Evolutionary conservation across 768 basidiomycete species (phyloP), one percentile per base, ranked within the genome.

Genomic region (Lentinula sp.): DNA sequence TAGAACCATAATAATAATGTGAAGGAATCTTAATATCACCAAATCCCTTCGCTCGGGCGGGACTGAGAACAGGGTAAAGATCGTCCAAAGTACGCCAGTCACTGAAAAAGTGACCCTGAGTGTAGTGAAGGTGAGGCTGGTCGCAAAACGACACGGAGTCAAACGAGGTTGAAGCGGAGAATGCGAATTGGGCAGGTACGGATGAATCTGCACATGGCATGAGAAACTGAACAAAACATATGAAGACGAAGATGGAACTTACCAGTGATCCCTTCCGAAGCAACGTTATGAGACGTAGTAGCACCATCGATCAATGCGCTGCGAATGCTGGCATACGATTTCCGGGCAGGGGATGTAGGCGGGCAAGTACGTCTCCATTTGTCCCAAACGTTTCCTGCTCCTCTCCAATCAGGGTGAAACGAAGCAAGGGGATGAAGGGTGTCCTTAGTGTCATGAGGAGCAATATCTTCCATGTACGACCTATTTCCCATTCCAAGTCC

Each of bases 21-120:
- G 92, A 95, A 0, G 97, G 96, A 63, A 98, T 94, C 61, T 56
- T 80, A 65, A 99, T 91, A 69, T 98, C 97, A 64, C 85, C 75
- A 70, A 89, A 98, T 0, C 97, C 94, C 40, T 78, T 77, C 0
- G 89, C 87, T 68, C 90, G 93, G 0, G 94, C 91, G 2, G 96
- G 95, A 2, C 93, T 95, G 74, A 99, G 91, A 28, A 99, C 84
- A 5, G 97, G 97, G 71, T 92, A 95, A n/a, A 96, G 79, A 1
- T 84, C 84, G 11, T 90, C 84, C 61, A 98, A 87, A 0, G 89
- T 90, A 23, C 95, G 80, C 91, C 93, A 97, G 72, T 99, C 96
- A 16, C 92, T 93, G 82, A 97, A 98, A 73, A 97, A 98, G 73
- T 94, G 95, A 9, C 95, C 95, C 70, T 98, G 97, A 32, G 82